phyloP scores from a whole-genome alignment of 345 rosid species.

The Arabis hirsuta region DNA sequence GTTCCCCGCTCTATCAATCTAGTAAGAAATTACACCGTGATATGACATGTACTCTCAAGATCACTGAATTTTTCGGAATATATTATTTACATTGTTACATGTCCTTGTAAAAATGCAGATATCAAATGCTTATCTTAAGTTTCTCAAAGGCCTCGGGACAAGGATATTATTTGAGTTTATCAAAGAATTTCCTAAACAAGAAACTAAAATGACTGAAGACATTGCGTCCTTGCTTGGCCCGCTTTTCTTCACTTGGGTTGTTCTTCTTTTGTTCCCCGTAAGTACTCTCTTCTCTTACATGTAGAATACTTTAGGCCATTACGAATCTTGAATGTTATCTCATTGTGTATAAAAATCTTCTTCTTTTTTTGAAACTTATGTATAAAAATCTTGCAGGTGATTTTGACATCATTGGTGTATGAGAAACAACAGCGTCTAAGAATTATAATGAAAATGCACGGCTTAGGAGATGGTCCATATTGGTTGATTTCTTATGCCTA shows the following conservation, averaged over 20 bases:
- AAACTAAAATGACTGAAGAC: neutral
- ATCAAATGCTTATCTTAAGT: conserved; percentile 44
- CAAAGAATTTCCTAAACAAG: conserved; percentile 41
- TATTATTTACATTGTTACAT: neutral
- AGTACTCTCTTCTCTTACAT: conserved; percentile 39
- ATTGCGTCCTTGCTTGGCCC: conserved; percentile 56
- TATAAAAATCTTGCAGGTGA: conserved; percentile 64
- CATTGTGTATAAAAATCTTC: too few species aligned
- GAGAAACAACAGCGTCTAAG: conserved; percentile 83
- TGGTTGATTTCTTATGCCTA: conserved; percentile 89
- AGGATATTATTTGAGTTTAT: conserved; percentile 44
- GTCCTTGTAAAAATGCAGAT: conserved; percentile 4
- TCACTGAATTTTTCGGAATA: neutral
- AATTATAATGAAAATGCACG: conserved; percentile 99
- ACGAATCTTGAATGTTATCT: neutral
- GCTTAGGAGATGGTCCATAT: conserved; percentile 93
- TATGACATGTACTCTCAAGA: neutral
- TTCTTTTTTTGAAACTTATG: too few species aligned
- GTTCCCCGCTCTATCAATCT: conserved; percentile 43
- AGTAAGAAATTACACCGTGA: conserved; percentile 18
- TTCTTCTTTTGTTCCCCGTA: conserved; percentile 97
- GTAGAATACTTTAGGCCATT: neutral
- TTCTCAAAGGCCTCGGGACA: conserved; percentile 45
- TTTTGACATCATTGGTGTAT: conserved; percentile 75
- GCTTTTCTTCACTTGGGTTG: conserved; percentile 69